These are phyloP conservation scores for Vitellaria paradoxa DNA, from an alignment of 179 eudicot species.

Conservation along the genomic window DNA sequence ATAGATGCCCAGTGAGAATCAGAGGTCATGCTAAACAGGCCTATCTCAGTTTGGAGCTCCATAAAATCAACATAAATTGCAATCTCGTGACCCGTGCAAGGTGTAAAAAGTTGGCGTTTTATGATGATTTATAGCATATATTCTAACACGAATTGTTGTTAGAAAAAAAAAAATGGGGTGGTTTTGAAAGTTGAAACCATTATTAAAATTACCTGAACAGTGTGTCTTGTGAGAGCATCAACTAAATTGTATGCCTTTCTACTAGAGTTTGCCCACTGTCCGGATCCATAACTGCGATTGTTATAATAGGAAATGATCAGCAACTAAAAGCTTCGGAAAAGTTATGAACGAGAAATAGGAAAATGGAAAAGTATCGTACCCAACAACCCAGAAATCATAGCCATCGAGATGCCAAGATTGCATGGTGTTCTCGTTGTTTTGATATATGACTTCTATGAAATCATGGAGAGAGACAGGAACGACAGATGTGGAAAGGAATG, in stretches of 20 bases:
- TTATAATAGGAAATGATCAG: conserved; percentile 11
- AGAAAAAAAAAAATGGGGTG: too few relatives aligned
- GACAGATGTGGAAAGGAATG: conserved; percentile 59
- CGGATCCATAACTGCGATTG: conserved; percentile 61
- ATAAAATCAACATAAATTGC: too few relatives aligned
- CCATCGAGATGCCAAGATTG: conserved; percentile 99
- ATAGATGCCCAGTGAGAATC: too few relatives aligned
- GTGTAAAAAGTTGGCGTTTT: too few relatives aligned
- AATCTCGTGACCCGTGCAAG: too few relatives aligned
- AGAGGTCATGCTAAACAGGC: too few relatives aligned
- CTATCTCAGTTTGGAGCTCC: too few relatives aligned
- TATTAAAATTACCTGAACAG: conserved; percentile 57
- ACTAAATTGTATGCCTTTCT: conserved; percentile 56
- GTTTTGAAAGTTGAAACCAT: not conserved
- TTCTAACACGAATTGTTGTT: too few relatives aligned
- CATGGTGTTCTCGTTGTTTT: conserved; percentile 58
- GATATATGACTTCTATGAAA: conserved; percentile 75
- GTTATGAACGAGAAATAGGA: not conserved
- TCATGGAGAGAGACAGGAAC: conserved; percentile 56
- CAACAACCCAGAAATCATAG: conserved; percentile 94
- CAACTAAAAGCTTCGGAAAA: not conserved
- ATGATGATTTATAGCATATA: too few relatives aligned
- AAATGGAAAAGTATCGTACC: conserved; percentile 35
- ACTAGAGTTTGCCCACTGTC: conserved; percentile 66
- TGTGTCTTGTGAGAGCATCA: conserved; percentile 87